phyloP scores from a whole-genome alignment of 2,329 filamentous ascomycete genomes.

The Fusarium sp. region DNA sequence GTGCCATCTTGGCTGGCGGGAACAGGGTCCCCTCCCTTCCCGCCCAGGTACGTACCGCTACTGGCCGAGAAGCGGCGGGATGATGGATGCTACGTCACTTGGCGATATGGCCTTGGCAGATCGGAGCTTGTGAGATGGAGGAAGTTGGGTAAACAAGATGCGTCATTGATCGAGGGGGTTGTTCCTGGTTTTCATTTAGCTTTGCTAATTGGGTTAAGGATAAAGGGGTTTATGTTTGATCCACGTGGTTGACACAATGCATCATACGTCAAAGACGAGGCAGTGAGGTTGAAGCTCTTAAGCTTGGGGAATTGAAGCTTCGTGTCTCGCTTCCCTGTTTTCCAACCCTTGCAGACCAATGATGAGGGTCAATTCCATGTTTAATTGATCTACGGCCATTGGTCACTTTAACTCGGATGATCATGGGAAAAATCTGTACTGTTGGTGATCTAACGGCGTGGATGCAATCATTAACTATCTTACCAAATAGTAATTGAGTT shows the following conservation, averaged over 20 bases:
- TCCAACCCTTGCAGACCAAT: not conserved
- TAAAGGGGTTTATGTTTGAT: not conserved
- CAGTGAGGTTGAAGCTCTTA: not conserved
- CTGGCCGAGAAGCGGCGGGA: slow-evolving; percentile 4
- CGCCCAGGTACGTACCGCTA: slow-evolving; percentile 27
- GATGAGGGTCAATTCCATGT: not conserved
- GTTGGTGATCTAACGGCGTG: not conserved
- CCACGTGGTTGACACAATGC: not conserved
- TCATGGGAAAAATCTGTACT: not conserved
- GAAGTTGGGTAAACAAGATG: slow-evolving; percentile 8
- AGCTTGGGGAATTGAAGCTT: not conserved
- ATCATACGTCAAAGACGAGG: not conserved
- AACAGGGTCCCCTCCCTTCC: slow-evolving; percentile 27
- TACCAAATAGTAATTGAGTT: not conserved
- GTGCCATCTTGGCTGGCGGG: not conserved
- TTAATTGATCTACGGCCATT: not conserved
- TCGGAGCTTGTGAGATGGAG: not conserved
- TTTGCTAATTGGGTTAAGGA: not conserved
- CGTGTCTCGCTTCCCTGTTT: not conserved
- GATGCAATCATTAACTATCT: not conserved
- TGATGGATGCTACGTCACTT: slow-evolving; percentile 33
- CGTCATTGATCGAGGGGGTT: slow-evolving; percentile 20
- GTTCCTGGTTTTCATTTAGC: not conserved
- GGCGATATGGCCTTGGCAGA: slow-evolving; percentile 30
- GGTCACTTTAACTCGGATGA: not conserved